Evolutionary conservation across 768 basidiomycete genomes (phyloP).

Genomic region (Termitomyces sp.): DNA sequence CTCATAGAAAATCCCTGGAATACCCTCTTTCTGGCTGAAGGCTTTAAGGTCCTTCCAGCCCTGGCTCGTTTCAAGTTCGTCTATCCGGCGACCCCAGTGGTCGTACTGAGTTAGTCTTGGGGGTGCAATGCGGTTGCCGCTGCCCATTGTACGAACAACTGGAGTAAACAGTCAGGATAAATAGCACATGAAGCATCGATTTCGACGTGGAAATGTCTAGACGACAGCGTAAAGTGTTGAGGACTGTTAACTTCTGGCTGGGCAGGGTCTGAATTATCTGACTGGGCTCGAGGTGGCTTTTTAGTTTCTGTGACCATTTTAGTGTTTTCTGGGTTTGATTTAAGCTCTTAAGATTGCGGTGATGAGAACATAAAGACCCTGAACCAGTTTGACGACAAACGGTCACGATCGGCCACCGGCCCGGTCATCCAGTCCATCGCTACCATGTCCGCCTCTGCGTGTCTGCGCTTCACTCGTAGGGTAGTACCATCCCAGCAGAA

Average conservation of each 20-base stretch:
- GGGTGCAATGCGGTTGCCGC: conserved; percentile 34
- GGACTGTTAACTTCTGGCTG: not conserved
- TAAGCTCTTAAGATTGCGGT: no score
- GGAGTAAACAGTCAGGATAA: not conserved
- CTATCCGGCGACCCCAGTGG: conserved; percentile 66
- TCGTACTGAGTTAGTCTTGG: conserved; percentile 64
- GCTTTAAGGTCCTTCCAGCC: conserved; percentile 68
- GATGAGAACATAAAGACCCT: no score
- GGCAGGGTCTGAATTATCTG: not conserved
- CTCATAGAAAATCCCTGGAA: conserved; percentile 64
- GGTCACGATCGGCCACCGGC: conserved; percentile 1
- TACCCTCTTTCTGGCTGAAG: conserved; percentile 54
- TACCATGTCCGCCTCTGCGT: conserved; percentile 35
- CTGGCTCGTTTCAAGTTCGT: conserved; percentile 63
- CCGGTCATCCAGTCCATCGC: not conserved
- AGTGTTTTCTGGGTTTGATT: no score
- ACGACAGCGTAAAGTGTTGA: not conserved
- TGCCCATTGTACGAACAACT: conserved; percentile 54
- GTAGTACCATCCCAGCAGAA: conserved; percentile 26
- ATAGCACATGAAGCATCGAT: not conserved
- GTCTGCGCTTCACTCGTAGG: conserved; percentile 62
- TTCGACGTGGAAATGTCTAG: not conserved
- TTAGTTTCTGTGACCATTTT: not conserved
- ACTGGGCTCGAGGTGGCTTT: not conserved
- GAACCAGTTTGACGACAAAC: no score